Evolutionary conservation across 345 rosid species (phyloP).

Genomic region (Boechera retrofracta): DNA sequence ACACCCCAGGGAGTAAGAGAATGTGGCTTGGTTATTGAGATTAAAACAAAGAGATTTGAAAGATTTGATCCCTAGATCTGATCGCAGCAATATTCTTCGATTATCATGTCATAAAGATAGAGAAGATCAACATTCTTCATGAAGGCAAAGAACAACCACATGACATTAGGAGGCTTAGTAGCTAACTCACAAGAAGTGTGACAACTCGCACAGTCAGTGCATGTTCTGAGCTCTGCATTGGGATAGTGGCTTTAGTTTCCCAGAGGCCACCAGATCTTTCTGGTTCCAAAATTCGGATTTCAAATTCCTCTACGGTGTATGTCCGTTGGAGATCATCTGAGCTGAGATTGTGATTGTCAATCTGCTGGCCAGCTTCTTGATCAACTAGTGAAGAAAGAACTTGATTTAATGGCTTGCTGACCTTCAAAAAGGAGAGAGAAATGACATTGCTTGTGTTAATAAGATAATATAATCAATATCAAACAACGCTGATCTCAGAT

Average conservation of each 20-base stretch:
- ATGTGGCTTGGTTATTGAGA: constrained; percentile 29
- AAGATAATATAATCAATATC: not conserved
- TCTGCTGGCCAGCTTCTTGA: constrained; percentile 93
- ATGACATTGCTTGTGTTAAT: constrained; percentile 29
- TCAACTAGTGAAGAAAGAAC: constrained; percentile 91
- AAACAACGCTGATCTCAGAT: not conserved
- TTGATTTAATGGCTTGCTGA: constrained; percentile 84
- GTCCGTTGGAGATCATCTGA: constrained; percentile 78
- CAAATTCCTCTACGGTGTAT: constrained; percentile 84
- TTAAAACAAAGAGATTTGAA: constrained; percentile 5
- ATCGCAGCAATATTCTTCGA: constrained; percentile 7
- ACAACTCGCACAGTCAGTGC: constrained; percentile 95
- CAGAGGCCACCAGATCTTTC: constrained; percentile 86
- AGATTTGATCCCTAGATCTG: constrained; percentile 24
- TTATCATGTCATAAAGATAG: constrained; percentile 22
- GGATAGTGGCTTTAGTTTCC: constrained; percentile 92
- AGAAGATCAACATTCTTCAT: constrained; percentile 20
- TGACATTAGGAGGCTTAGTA: constrained; percentile 30
- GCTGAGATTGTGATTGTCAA: constrained; percentile 77
- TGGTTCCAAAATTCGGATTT: constrained; percentile 91
- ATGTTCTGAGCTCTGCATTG: constrained; percentile 96
- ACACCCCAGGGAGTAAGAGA: constrained; percentile 34
- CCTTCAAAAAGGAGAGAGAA: constrained; percentile 53
- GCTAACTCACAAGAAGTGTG: constrained; percentile 74
- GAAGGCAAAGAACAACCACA: constrained; percentile 32